These are phyloP conservation scores for Chaetothyriales sp. DNA, from an alignment of 2,329 filamentous ascomycete species.

Conservation along the genomic window DNA sequence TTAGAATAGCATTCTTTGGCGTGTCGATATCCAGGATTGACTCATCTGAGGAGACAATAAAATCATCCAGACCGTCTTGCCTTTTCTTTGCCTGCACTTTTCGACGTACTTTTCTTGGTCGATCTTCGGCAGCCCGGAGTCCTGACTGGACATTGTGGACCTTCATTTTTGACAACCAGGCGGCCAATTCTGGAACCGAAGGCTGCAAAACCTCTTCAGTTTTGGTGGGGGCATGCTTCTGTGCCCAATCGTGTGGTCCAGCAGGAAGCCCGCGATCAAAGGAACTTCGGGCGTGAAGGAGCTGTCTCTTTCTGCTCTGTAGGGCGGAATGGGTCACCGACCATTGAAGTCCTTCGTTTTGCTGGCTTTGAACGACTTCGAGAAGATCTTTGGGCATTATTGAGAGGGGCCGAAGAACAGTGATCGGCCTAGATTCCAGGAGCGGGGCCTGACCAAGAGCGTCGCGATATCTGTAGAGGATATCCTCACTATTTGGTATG, in stretches of 20 bases:
- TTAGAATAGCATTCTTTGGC: slow-evolving; percentile 57
- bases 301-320: neutral
- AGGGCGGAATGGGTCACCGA: neutral
- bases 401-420: neutral
- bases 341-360: neutral
- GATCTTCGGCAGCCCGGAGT: slow-evolving; percentile 11
- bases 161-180: slow-evolving; percentile 68
- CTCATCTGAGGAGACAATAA: slow-evolving; percentile 66
- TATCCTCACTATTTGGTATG: neutral
- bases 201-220: slow-evolving; percentile 63
- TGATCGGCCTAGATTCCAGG: neutral
- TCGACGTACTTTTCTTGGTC: slow-evolving; percentile 16
- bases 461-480: neutral
- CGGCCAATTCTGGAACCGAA: slow-evolving; percentile 60
- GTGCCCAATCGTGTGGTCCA: slow-evolving; percentile 50
- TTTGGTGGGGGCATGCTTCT: slow-evolving; percentile 66
- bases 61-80: slow-evolving; percentile 59
- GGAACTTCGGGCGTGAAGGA: slow-evolving; percentile 42
- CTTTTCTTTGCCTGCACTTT: slow-evolving; percentile 53
- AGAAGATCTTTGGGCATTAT: neutral
- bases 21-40: slow-evolving; percentile 49
- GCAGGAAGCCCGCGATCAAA: slow-evolving; percentile 74
- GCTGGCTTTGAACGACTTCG: neutral
- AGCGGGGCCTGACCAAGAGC: neutral
- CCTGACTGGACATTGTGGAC: slow-evolving; percentile 59